Base-by-base conservation (phyloP, 345 rosid species). In the Euphorbia pulcherrima region DNA sequence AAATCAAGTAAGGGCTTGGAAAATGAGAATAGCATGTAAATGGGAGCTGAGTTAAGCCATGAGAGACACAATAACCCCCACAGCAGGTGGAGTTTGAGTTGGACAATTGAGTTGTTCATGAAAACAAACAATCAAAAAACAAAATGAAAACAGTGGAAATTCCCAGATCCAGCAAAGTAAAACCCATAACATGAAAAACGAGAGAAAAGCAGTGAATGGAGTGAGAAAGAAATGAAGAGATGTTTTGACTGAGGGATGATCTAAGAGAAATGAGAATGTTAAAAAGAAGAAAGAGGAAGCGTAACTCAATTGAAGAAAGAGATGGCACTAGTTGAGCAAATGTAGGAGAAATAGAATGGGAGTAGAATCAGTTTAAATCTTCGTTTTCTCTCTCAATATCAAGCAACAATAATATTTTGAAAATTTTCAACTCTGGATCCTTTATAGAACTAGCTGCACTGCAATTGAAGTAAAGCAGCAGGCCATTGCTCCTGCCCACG, bases 91-190 rank as follows among this genome's bases (percentile, higher is more conserved):
- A 52, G 44, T 27, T 28, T 39, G 1, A 67, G 66, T 54, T 67
- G 29, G 14, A 67, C 54, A 73, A 40, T 54, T 60, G 66, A 54
- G 23, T 16, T 30, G 33, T 60, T 52, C 37, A 60, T 30, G 39
- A 24, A 37, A 26, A 64, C 28, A 16, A 56, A 8, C 28, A 52
- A 58, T 29, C 46, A 26, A 66, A 48, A 64, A 44, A 21, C 63
- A 56, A 30, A n/a, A n/a, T n/a, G 16, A 33, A 64, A 37, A 26
- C n/a, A n/a, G n/a, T 9, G 11, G 39, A 27, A 48, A 50, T 11
- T 57, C 71, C 67, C 76, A 67, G 76, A 73, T 73, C 72, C 67
- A 52, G 26, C 11, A 60, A 46, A 66, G 55, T 44, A 65, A 72
- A 60, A 72, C 67, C 71, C 71, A 60, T 48, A 59, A 55, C 54